Evolutionary conservation across 495 filamentous ascomycete species (phyloP).

Genomic region (Lophium mytilinum): DNA sequence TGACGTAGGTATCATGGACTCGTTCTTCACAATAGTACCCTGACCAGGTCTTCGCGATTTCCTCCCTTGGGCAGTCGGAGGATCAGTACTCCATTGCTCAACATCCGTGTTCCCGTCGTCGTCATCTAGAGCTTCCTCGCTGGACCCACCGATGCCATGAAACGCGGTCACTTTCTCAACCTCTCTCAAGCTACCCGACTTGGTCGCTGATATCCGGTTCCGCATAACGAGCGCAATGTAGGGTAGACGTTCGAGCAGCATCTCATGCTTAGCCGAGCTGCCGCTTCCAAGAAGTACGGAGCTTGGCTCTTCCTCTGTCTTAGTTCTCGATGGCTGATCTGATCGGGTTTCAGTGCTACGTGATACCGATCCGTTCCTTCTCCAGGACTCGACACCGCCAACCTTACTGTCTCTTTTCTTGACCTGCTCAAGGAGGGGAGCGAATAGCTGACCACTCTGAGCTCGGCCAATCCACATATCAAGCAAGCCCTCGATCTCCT

Average conservation of each 20-base stretch:
- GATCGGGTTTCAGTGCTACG: background rate
- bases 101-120: conserved; percentile 22
- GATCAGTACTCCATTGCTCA: conserved; percentile 52
- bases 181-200: conserved; percentile 35
- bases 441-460: conserved; percentile 28
- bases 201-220: conserved; percentile 19
- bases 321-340: background rate
- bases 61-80: conserved; percentile 6
- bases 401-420: background rate
- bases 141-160: conserved; percentile 34
- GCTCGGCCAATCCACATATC: conserved; percentile 52
- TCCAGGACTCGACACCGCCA: conserved; percentile 31
- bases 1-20: background rate
- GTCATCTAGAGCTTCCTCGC: conserved; percentile 35
- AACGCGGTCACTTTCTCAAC: conserved; percentile 66
- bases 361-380: conserved; percentile 13
- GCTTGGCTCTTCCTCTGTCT: conserved; percentile 13
- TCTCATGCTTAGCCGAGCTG: conserved; percentile 58
- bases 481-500: conserved; percentile 66
- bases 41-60: conserved; percentile 9
- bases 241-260: conserved; percentile 75
- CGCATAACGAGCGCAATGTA: conserved; percentile 62
- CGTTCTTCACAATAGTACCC: conserved; percentile 1
- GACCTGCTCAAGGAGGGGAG: background rate
- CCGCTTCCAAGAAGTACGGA: conserved; percentile 43